A percentile compares a stretch with the other conserved stretches of the same genome.
Evolutionary conservation across 2,329 filamentous ascomycete genomes (phyloP).

Genomic region (Aspergillus sp.): DNA sequence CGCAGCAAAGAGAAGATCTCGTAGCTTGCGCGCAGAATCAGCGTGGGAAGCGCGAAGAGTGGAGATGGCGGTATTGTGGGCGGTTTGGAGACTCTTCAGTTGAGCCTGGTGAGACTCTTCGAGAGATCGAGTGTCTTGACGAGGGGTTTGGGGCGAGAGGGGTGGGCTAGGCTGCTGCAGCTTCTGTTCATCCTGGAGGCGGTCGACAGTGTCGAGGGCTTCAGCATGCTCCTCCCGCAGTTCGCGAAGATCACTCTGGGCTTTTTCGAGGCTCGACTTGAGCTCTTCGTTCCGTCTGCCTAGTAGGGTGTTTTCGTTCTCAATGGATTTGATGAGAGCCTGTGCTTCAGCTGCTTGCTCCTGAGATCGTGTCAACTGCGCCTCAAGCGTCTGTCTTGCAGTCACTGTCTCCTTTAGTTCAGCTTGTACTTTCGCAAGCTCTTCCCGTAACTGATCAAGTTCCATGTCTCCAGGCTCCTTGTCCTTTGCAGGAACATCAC

Average conservation of each 20-base stretch:
- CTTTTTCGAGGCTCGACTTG: conserved; percentile 28
- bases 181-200: conserved; percentile 26
- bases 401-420: conserved; percentile 28
- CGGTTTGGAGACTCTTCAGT: conserved; percentile 34
- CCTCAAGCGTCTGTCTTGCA: conserved; percentile 29
- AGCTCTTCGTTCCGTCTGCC: conserved; percentile 33
- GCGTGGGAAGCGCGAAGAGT: conserved; percentile 37
- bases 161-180: conserved; percentile 31
- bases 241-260: conserved; percentile 29
- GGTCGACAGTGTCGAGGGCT: conserved; percentile 28
- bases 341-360: conserved; percentile 37
- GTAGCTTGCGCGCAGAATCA: conserved; percentile 35
- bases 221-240: conserved; percentile 31
- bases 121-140: conserved; percentile 17
- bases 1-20: conserved; percentile 29
- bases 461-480: conserved; percentile 19
- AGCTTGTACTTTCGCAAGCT: conserved; percentile 28
- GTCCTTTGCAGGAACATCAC: conserved; percentile 13
- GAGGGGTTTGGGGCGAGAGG: conserved; percentile 24
- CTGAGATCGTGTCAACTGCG: conserved; percentile 33
- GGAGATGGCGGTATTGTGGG: conserved; percentile 35
- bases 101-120: conserved; percentile 35
- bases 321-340: conserved; percentile 35
- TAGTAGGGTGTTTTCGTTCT: conserved; percentile 39
- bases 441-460: conserved; percentile 22